Evolutionary conservation across 495 filamentous ascomycete species (phyloP).

Genomic region (Poronia punctata): DNA sequence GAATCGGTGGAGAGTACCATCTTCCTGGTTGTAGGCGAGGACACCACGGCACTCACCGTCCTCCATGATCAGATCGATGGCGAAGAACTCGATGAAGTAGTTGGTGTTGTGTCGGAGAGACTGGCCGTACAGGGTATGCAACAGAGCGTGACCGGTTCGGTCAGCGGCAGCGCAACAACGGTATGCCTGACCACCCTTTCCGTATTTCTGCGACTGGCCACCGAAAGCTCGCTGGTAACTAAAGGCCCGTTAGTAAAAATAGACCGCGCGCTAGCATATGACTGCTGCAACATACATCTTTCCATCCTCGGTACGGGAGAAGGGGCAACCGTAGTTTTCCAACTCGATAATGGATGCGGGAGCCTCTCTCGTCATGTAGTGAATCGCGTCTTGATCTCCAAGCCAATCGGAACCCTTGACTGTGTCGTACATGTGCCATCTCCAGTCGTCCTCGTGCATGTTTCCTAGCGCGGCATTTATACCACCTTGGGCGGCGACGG

Average conservation of each 20-base stretch:
- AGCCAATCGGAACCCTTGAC: constrained; percentile 99
- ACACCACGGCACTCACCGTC: constrained; percentile 93
- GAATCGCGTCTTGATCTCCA: constrained; percentile 96
- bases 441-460: constrained; percentile 85
- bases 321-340: constrained; percentile 96
- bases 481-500: constrained; percentile 87
- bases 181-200: constrained; percentile 96
- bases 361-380: constrained; percentile 98
- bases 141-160: constrained; percentile 88
- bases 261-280: not conserved
- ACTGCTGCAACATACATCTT: constrained; percentile 56
- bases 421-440: constrained; percentile 99
- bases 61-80: constrained; percentile 92
- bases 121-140: constrained; percentile 97
- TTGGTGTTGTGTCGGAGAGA: constrained; percentile 95
- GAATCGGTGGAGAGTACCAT: constrained; percentile 94
- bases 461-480: constrained; percentile 97
- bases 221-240: constrained; percentile 94
- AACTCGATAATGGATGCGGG: constrained; percentile 87
- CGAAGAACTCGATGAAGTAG: constrained; percentile 99
- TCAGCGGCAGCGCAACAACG: constrained; percentile 92
- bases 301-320: constrained; percentile 94
- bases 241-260: constrained; percentile 12
- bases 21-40: constrained; percentile 95
- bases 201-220: constrained; percentile 90